phyloP scores from a whole-genome alignment of 1,139 yeast genomes.

The Candida sojae region DNA sequence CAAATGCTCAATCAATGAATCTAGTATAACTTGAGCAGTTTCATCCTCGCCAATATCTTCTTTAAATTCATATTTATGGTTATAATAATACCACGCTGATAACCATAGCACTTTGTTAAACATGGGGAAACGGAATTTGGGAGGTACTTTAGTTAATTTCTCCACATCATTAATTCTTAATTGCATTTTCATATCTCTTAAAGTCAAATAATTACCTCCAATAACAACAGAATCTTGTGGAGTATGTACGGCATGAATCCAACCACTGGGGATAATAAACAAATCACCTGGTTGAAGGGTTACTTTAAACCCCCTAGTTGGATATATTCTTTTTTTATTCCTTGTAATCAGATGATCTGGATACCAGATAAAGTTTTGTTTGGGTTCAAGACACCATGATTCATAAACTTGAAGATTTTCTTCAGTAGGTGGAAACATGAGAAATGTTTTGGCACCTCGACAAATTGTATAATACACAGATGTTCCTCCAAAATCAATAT shows the following conservation, averaged over 20 bases:
- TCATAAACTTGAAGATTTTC: conserved; percentile 61
- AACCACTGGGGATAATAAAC: conserved; percentile 84
- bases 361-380: conserved; percentile 68
- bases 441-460: conserved; percentile 69
- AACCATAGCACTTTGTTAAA: conserved; percentile 74
- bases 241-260: conserved; percentile 91
- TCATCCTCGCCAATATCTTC: conserved; percentile 19
- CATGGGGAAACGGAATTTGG: conserved; percentile 75
- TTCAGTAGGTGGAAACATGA: conserved; percentile 77
- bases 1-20: conserved; percentile 22
- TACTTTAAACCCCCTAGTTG: conserved; percentile 61
- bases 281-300: conserved; percentile 70
- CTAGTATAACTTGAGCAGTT: conserved; percentile 7
- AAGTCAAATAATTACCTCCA: conserved; percentile 84
- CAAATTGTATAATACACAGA: conserved; percentile 86
- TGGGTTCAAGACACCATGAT: conserved; percentile 69
- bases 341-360: conserved; percentile 46
- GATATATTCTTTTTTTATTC: conserved; percentile 24
- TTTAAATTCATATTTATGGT: conserved; percentile 24
- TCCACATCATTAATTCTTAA: conserved; percentile 64
- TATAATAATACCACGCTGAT: conserved; percentile 47
- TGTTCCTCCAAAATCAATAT: conserved; percentile 90
- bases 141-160: conserved; percentile 67
- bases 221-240: conserved; percentile 79
- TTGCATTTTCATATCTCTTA: conserved; percentile 63